These are phyloP conservation scores for Elongisporangium anandrum DNA, from an alignment of 352 stramenopile genomes.

Conservation along the genomic window DNA sequence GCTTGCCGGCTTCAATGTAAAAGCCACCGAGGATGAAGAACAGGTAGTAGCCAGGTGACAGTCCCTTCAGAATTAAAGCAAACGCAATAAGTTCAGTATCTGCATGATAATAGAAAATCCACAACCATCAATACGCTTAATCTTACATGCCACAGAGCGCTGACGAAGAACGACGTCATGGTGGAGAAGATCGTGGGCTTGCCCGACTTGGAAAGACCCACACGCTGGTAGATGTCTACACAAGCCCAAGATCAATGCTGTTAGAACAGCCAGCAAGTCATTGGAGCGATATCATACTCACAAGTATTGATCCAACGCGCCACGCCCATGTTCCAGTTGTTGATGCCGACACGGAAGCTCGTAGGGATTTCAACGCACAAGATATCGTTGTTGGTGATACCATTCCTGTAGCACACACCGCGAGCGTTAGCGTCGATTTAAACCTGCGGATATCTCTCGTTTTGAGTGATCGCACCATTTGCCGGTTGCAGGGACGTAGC, in stretches of 20 bases:
- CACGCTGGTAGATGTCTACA: constrained; percentile 83
- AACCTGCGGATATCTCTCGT: no score
- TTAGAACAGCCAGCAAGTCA: neutral
- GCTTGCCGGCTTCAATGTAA: constrained; percentile 86
- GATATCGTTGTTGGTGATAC: constrained; percentile 85
- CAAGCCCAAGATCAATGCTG: constrained; percentile 1
- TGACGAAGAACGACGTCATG: constrained; percentile 78
- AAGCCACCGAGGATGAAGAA: constrained; percentile 84
- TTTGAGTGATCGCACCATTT: constrained; percentile 45
- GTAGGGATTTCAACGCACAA: constrained; percentile 81
- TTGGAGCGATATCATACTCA: constrained; percentile 14
- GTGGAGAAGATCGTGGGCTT: constrained; percentile 70
- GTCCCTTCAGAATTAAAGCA: no score
- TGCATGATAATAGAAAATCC: neutral
- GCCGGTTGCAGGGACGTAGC: constrained; percentile 69
- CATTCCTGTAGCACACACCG: constrained; percentile 43
- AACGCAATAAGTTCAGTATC: neutral
- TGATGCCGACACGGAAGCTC: constrained; percentile 84
- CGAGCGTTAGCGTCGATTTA: no score
- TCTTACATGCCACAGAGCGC: constrained; percentile 79
- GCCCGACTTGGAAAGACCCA: constrained; percentile 74
- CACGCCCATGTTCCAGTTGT: constrained; percentile 89
- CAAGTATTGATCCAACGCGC: constrained; percentile 85
- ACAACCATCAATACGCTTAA: no score
- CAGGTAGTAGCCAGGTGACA: constrained; percentile 84